phyloP scores from a whole-genome alignment of 129 eudicot species.

The Logfia minima region DNA sequence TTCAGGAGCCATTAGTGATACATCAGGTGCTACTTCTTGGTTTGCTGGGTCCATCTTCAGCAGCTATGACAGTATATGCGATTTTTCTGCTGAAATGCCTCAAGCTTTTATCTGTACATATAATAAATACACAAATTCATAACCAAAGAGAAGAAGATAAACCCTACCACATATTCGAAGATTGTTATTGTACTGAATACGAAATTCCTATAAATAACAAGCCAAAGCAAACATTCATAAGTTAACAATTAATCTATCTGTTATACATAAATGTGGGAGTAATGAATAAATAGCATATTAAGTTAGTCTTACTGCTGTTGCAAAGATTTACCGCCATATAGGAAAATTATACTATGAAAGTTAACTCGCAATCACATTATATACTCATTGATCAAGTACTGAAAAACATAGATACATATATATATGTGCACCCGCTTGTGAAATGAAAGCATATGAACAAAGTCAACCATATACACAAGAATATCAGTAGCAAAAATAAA shows the following conservation, averaged over 20 bases:
- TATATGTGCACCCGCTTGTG: too few species aligned
- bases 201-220: slow-evolving; percentile 11
- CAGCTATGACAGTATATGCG: slow-evolving; percentile 14
- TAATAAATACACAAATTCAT: not conserved
- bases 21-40: slow-evolving; percentile 44
- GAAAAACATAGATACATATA: not conserved
- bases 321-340: not conserved
- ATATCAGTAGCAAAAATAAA: slow-evolving; percentile 2
- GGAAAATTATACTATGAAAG: not conserved
- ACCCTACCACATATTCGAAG: not conserved
- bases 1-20: slow-evolving; percentile 34
- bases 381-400: not conserved
- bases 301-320: not conserved
- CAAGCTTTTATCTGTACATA: slow-evolving; percentile 21
- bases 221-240: not conserved
- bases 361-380: slow-evolving; percentile 16
- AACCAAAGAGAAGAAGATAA: not conserved
- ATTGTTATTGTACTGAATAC: not conserved
- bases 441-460: slow-evolving; percentile 8
- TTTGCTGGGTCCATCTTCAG: slow-evolving; percentile 50
- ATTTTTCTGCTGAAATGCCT: slow-evolving; percentile 10
- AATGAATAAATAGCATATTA: not conserved
- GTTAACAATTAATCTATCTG: slow-evolving; percentile 2
- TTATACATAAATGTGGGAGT: not conserved
- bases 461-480: slow-evolving; percentile 25